A percentile compares a stretch with the other conserved stretches of the same genome.
These are phyloP conservation scores for Ceratocystis alfenasii DNA, from an alignment of 2,329 filamentous ascomycete genomes.

Conservation along the genomic window DNA sequence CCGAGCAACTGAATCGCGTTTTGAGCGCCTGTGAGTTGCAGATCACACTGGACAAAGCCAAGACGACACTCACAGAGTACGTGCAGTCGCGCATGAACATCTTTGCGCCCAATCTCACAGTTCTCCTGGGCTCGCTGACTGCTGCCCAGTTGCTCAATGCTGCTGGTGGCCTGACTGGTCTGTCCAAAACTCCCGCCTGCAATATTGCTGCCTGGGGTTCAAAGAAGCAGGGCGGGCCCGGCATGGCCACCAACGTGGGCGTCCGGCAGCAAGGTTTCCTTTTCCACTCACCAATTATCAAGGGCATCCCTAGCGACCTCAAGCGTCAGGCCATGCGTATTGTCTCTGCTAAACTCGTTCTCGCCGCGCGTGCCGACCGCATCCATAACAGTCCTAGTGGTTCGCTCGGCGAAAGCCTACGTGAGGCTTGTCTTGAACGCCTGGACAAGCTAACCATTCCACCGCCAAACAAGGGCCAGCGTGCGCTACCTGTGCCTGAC, in stretches of 20 bases:
- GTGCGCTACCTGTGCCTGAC: conserved; percentile 81
- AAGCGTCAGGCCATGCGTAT: conserved; percentile 93
- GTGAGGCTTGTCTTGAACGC: conserved; percentile 68
- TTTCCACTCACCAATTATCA: conserved; percentile 82
- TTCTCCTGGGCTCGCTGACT: conserved; percentile 79
- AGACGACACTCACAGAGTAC: conserved; percentile 77
- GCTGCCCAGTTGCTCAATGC: conserved; percentile 95
- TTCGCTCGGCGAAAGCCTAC: conserved; percentile 68
- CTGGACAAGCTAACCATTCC: conserved; percentile 89
- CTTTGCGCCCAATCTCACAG: conserved; percentile 88
- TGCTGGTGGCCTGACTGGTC: conserved; percentile 72
- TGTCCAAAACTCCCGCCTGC: conserved; percentile 86
- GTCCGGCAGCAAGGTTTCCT: conserved; percentile 86
- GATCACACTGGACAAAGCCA: conserved; percentile 75
- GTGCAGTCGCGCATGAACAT: conserved; percentile 95
- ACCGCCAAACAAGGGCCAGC: conserved; percentile 73
- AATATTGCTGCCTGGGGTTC: conserved; percentile 86
- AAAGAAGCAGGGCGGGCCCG: conserved; percentile 64
- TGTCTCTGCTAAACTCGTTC: conserved; percentile 79
- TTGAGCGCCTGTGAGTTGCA: conserved; percentile 75
- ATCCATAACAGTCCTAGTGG: conserved; percentile 74
- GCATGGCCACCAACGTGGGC: conserved; percentile 84
- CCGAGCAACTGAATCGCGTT: conserved; percentile 63
- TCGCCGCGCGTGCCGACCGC: conserved; percentile 84
- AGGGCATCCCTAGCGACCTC: conserved; percentile 69